These are phyloP conservation scores for Xylaria sp. DNA, from an alignment of 2,329 filamentous ascomycete species.

Conservation along the genomic window DNA sequence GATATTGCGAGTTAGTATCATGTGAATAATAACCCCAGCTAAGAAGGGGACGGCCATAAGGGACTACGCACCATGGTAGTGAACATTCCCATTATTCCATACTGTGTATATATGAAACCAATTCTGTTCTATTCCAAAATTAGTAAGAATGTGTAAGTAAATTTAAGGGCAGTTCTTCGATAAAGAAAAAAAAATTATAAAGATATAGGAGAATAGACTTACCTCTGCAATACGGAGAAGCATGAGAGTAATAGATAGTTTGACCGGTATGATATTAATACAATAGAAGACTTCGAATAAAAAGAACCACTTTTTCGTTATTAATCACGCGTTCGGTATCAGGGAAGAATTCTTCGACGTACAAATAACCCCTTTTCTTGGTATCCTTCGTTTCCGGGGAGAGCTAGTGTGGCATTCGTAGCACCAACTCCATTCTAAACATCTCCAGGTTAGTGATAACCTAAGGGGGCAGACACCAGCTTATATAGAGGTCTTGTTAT, in stretches of 20 bases:
- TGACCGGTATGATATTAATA: constrained; percentile 23
- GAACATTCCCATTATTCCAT: constrained; percentile 22
- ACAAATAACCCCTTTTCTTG: constrained; percentile 16
- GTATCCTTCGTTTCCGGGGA: constrained; percentile 19
- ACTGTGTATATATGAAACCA: constrained; percentile 12
- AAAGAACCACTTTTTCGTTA: constrained; percentile 25
- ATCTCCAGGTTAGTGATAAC: neutral
- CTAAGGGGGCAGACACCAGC: too few species aligned
- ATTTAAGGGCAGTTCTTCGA: too few species aligned
- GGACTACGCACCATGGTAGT: constrained; percentile 12
- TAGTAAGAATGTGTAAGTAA: too few species aligned
- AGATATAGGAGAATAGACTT: neutral
- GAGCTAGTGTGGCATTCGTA: constrained; percentile 2
- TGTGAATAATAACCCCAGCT: too few species aligned
- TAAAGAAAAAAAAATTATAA: neutral
- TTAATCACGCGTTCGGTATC: neutral
- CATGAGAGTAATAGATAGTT: constrained; percentile 21
- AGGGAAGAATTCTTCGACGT: neutral
- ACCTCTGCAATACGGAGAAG: constrained; percentile 19
- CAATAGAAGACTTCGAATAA: constrained; percentile 28
- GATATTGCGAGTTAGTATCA: neutral
- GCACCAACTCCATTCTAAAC: constrained; percentile 11
- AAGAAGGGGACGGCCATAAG: neutral
- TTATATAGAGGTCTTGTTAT: neutral
- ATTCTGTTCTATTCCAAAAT: constrained; percentile 12